Base-by-base conservation (phyloP, 495 filamentous ascomycete genomes). In the Neurospora africana region DNA sequence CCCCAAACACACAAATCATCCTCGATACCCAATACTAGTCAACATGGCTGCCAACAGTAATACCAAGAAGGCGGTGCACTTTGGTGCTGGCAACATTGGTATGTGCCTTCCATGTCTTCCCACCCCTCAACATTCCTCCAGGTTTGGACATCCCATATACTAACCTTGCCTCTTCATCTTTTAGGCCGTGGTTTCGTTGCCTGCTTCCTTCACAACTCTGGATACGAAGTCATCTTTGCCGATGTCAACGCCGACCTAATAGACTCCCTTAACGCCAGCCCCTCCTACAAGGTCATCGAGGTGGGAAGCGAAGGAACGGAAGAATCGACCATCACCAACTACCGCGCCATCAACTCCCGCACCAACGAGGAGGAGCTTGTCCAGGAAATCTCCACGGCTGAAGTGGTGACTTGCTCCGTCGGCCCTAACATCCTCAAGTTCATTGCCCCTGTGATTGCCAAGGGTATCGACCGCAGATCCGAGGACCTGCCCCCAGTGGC, bases 351-450 rank as follows among this genome's bases (percentile, higher is more conserved):
- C 87, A 97, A 97, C 87, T 93, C 92, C 81, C 92, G 91, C 83
- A 90, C 89, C 72, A 82, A 98, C 73, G 91, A 94, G 82, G 79
- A 81, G 69, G 92, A 93, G 70, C 89, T 97, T 65, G 82, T 97
- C 73, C 80, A 92, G 69, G 95, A 97, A 81, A 97, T 98, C 74
- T 85, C 90, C 30, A 89, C 89, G 39, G 95, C 95, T 47, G 92
- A 96, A 71, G 82, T 97, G 33, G 92, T 99, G 71, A 99, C 95
- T 71, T 98, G 96, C 79, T 95, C 95, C 61, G 95, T 99, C 73
- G 96, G 96, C 72, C 95, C 95, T 74, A 93, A 93, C 79, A 89
- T 99, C 81, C 91, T 99, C 79, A 93, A 93, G 82, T 97, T 97
- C 84, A 93, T 98, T 81, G 95, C 95, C 44, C 91, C 93, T 9